Evolutionary conservation across 2,329 filamentous ascomycete species (phyloP).

Genomic region (Diatrype stigma): DNA sequence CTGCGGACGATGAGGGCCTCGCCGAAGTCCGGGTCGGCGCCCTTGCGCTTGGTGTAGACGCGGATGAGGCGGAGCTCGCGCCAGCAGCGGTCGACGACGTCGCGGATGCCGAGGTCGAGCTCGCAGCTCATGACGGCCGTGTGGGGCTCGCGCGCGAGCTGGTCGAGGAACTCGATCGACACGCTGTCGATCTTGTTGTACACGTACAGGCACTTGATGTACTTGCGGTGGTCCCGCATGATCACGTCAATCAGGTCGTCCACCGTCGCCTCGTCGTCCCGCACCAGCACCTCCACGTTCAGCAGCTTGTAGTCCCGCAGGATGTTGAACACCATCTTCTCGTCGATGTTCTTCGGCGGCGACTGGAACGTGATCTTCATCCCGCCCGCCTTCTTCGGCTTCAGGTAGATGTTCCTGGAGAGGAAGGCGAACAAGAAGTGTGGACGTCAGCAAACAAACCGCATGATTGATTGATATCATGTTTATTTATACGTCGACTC

Average conservation of each 20-base stretch:
- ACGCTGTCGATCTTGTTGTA: constrained; percentile 99
- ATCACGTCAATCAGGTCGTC: constrained; percentile 99
- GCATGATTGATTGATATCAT: too few relatives aligned
- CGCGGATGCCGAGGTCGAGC: constrained; percentile 84
- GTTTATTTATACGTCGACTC: too few relatives aligned
- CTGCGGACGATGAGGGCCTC: constrained; percentile 91
- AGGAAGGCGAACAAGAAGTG: constrained; percentile 12
- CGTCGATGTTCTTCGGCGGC: constrained; percentile 86
- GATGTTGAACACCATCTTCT: constrained; percentile 98
- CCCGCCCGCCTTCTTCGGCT: constrained; percentile 89
- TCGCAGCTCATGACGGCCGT: constrained; percentile 98
- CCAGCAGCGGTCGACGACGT: constrained; percentile 95
- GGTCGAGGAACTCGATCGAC: constrained; percentile 87
- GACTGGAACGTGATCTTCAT: constrained; percentile 97
- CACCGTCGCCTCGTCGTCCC: constrained; percentile 91
- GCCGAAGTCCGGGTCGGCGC: constrained; percentile 78
- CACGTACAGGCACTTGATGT: constrained; percentile 91
- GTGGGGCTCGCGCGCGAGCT: constrained; percentile 84
- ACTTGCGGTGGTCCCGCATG: constrained; percentile 98
- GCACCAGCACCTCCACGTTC: constrained; percentile 92
- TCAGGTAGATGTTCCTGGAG: constrained; percentile 88
- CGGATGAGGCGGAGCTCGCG: constrained; percentile 84
- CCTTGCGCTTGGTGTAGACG: constrained; percentile 96
- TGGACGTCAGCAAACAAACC: background rate
- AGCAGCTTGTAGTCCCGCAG: constrained; percentile 97